Conservation (phyloP, 2,329 filamentous ascomycete genomes). For the Epichloe sp. region DNA sequence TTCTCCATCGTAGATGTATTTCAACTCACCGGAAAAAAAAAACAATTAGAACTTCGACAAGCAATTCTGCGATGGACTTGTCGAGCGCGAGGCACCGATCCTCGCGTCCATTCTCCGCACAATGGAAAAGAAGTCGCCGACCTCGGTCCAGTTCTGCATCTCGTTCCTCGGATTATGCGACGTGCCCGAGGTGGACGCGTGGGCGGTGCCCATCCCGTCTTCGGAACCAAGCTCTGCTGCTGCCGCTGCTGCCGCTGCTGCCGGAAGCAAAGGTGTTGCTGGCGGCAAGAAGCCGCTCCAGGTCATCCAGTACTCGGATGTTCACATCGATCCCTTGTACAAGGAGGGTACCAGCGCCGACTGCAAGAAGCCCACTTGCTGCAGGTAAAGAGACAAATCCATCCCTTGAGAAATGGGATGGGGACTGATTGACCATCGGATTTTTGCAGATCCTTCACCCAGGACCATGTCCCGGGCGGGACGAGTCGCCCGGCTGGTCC, state of each 20-base stretch:
- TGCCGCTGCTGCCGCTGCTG: neutral
- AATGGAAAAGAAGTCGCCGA: slow-evolving; percentile 33
- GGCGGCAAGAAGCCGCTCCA: slow-evolving; percentile 33
- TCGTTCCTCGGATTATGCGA: slow-evolving; percentile 38
- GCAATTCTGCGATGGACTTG: slow-evolving; percentile 40
- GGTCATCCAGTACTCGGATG: slow-evolving; percentile 45
- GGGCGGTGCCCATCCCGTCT: slow-evolving; percentile 29
- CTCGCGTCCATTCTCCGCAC: slow-evolving; percentile 33
- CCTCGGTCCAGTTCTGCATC: slow-evolving; percentile 37
- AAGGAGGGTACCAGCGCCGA: slow-evolving; percentile 36
- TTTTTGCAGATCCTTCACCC: slow-evolving; percentile 38
- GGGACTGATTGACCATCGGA: slow-evolving; percentile 21
- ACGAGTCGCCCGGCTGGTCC: slow-evolving; percentile 33
- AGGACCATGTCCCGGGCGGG: slow-evolving; percentile 29
- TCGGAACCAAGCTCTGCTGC: slow-evolving; percentile 17
- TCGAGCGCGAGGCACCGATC: slow-evolving; percentile 37
- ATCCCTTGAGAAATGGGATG: neutral
- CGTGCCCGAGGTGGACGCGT: slow-evolving; percentile 29
- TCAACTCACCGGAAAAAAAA: too few species aligned
- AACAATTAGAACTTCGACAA: slow-evolving; percentile 29
- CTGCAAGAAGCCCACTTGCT: slow-evolving; percentile 46
- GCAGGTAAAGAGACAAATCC: slow-evolving; percentile 21
- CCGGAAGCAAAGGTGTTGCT: slow-evolving; percentile 15
- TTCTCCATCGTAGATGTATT: too few species aligned
- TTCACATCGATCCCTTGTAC: slow-evolving; percentile 44